Base-by-base conservation (phyloP, 768 basidiomycete species). In the Guyanaporus albipodus region DNA sequence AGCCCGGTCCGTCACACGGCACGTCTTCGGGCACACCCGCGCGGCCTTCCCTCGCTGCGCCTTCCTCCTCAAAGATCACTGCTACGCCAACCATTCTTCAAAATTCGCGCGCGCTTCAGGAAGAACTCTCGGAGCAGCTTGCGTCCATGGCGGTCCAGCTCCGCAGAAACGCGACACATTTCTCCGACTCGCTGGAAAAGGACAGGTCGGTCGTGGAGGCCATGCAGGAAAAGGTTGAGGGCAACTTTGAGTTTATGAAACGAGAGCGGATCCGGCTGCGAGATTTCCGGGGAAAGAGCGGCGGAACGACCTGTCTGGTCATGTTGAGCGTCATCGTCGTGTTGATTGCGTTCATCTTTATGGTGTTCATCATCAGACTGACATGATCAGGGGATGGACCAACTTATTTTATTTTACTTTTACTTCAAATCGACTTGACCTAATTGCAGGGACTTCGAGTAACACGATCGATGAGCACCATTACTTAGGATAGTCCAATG, bases 61-160 rank as follows among this genome's bases (percentile, higher is more conserved):
- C 62, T 8, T 58, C 66, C 45, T 55, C 74, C 11, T 66, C 71
- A 11, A 61, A 66, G 4, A 47, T 67, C 27, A 67, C 67, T 15
- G 57, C 68, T 18, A 54, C 62, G 18, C 70, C 72, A 4, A 67
- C 71, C 4, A 70, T 73, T 56, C 66, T 77, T 19, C 75, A 79
- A 56, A 76, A 79, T 49, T 78, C 84, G n/a, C 75, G 64, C 28
- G 73, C 75, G 1, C 67, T 86, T 3, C 91, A 94, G 21, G 78
- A 89, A 41, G 79, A 87, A 19, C 78, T 94, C 38, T 76, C 87
- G 0, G 71, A 72, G 8, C 85, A 90, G 57, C 78, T 94, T 21
- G 83, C 82, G 1, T 66, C 80, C 46, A 97, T 98, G 94, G 91
- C 91, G 1, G 72, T 81, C 9, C 91, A 92, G 61, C 80, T 98